These are phyloP conservation scores for Lasiosphaeris hirsuta DNA, from an alignment of 495 filamentous ascomycete genomes.

Conservation along the genomic window DNA sequence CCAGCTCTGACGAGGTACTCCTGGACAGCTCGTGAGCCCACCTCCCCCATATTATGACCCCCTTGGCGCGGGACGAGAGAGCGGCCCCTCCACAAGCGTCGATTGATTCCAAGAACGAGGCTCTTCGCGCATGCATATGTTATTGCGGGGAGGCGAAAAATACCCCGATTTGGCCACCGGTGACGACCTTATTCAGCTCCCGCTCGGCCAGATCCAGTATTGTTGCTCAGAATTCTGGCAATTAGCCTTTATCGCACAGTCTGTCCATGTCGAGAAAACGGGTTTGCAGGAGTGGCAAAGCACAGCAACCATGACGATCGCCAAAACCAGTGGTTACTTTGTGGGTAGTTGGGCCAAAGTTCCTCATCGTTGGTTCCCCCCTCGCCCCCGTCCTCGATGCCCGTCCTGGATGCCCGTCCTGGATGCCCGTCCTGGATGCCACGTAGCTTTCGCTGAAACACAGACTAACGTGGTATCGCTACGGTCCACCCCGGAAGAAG, in stretches of 20 bases:
- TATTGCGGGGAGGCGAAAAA: constrained; percentile 12
- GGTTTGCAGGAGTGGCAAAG: constrained; percentile 10
- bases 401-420: neutral
- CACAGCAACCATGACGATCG: neutral
- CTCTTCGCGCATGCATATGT: constrained; percentile 10
- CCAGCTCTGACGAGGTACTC: neutral
- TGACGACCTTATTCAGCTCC: neutral
- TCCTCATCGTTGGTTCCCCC: neutral
- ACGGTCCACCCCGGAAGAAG: constrained; percentile 3
- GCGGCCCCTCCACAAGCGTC: neutral
- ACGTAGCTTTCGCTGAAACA: neutral
- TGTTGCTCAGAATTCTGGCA: too few relatives aligned
- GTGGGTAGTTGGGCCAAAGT: too few relatives aligned
- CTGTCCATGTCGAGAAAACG: neutral
- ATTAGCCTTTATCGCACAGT: neutral
- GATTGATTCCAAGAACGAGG: constrained; percentile 12
- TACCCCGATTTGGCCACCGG: constrained; percentile 11
- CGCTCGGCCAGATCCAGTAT: neutral
- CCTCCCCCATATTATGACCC: neutral
- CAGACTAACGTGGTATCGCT: neutral
- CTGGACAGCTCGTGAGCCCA: neutral
- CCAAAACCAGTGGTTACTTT: too few relatives aligned
- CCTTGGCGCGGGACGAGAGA: neutral
- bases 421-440: neutral
- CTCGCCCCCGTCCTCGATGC: neutral